phyloP scores from a whole-genome alignment of 2,329 filamentous ascomycete species.

The Cercospora beticola region DNA sequence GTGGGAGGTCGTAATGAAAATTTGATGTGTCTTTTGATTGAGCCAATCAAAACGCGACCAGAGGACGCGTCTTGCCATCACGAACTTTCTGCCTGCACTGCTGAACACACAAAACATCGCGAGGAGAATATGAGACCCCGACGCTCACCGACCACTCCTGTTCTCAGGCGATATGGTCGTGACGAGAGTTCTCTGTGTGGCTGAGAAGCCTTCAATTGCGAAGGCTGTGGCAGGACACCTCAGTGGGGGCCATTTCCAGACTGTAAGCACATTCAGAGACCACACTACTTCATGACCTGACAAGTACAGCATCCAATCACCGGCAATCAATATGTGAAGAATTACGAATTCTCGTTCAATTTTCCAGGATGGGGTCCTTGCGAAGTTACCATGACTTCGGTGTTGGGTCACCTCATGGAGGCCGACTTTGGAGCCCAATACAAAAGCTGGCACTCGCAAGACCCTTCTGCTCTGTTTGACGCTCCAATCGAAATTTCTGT shows the following conservation, averaged over 20 bases:
- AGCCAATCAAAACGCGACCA: background rate
- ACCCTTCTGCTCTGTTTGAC: conserved; percentile 76
- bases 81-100: background rate
- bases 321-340: conserved; percentile 79
- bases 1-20: background rate
- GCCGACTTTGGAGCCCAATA: conserved; percentile 73
- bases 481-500: conserved; percentile 71
- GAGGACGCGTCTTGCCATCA: background rate
- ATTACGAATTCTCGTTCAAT: conserved; percentile 87
- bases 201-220: conserved; percentile 90
- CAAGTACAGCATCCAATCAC: conserved; percentile 61
- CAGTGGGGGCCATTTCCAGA: conserved; percentile 69
- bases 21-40: background rate
- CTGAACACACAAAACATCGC: background rate
- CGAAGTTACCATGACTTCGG: conserved; percentile 88
- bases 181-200: conserved; percentile 68
- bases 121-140: conserved; percentile 1
- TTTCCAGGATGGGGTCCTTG: conserved; percentile 81
- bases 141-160: background rate
- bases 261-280: conserved; percentile 55
- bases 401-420: conserved; percentile 82
- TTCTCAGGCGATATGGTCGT: conserved; percentile 37
- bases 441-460: conserved; percentile 77
- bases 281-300: conserved; percentile 16
- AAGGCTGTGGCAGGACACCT: conserved; percentile 91